Evolutionary conservation across 2,329 filamentous ascomycete species (phyloP).

Genomic region (Phialocephala subalpina): DNA sequence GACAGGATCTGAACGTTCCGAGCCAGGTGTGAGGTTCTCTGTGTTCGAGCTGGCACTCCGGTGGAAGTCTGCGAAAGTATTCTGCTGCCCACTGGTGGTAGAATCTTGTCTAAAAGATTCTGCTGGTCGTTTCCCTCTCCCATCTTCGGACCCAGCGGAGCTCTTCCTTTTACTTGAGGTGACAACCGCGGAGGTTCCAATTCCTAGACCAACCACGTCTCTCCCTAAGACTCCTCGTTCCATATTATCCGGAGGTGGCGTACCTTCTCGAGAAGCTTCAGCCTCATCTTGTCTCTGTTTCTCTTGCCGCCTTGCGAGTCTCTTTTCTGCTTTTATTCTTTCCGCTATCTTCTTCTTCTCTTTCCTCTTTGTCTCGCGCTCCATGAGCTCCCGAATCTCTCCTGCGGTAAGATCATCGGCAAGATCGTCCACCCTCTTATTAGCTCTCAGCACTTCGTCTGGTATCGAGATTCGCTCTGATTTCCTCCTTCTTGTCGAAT

Average conservation of each 20-base stretch:
- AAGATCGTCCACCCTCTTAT: slow-evolving; percentile 72
- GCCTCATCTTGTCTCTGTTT: slow-evolving; percentile 67
- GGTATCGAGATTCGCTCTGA: slow-evolving; percentile 61
- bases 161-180: slow-evolving; percentile 63
- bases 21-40: slow-evolving; percentile 41
- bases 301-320: slow-evolving; percentile 72
- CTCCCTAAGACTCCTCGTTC: slow-evolving; percentile 68
- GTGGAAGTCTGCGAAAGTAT: slow-evolving; percentile 25
- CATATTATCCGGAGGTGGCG: slow-evolving; percentile 62
- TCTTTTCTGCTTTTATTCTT: slow-evolving; percentile 70
- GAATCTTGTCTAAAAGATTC: slow-evolving; percentile 37
- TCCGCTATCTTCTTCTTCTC: slow-evolving; percentile 77
- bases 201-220: slow-evolving; percentile 63
- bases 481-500: slow-evolving; percentile 61
- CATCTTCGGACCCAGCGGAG: slow-evolving; percentile 47
- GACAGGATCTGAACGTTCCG: slow-evolving; percentile 46
- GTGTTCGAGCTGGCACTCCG: slow-evolving; percentile 36
- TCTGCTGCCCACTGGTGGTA: slow-evolving; percentile 21
- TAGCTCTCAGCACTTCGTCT: slow-evolving; percentile 66
- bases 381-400: slow-evolving; percentile 87
- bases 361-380: slow-evolving; percentile 82
- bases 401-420: slow-evolving; percentile 87
- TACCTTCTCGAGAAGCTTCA: slow-evolving; percentile 59
- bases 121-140: slow-evolving; percentile 43
- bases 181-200: slow-evolving; percentile 62